Evolutionary conservation across 2,329 filamentous ascomycete genomes (phyloP), one percentile per base, ranked within the genome.

Genomic region (Xylariaceae sp.): DNA sequence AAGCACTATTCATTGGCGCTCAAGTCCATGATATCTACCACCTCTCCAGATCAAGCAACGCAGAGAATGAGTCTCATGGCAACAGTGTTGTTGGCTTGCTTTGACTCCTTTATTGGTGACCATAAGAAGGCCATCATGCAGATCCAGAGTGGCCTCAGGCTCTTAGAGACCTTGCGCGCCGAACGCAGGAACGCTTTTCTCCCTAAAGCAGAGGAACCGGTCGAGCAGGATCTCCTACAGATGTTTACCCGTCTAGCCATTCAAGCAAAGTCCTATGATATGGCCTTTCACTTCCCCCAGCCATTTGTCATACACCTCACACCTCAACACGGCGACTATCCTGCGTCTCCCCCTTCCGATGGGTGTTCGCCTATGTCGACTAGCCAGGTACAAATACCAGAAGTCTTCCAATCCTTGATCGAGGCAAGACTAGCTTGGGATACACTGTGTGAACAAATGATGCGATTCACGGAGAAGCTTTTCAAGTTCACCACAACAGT

Each of bases 251-350:
- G 85, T 3, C 74, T 87, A 2, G 84, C 83, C 2, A 85, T 87
- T 43, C 85, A 87, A 67, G 85, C 85, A 43, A 88, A 87, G 66
- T 86, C 84, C 0, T 88, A 88, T 66, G 85, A 87, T 64, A 84
- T 87, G 83, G 85, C 85, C 29, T 88, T 87, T 65, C 85, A 88
- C 67, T 87, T 87, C 56, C 84, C 84, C 1, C 77, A 84, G 26
- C 84, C 84, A 0, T 85, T 80, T 53, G 83, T 87, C 6, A 82
- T 87, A 57, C 78, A 77, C 5, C 74, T 83, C 9, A 78, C 77
- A 1, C 74, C 79, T 57, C 57, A 72, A 44, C 51, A 62, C 26
- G 60, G 65, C 55, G 65, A 74, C 44, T 67, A 74, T 61, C 61
- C 76, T 6, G 61, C 70, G 9, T 78, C 79, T 2, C 75, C 80